Percentiles rank a stretch among this genome's conserved stretches.
phyloP scores from a whole-genome alignment of 169 alveolate species.

The Plasmodium vinckei region DNA sequence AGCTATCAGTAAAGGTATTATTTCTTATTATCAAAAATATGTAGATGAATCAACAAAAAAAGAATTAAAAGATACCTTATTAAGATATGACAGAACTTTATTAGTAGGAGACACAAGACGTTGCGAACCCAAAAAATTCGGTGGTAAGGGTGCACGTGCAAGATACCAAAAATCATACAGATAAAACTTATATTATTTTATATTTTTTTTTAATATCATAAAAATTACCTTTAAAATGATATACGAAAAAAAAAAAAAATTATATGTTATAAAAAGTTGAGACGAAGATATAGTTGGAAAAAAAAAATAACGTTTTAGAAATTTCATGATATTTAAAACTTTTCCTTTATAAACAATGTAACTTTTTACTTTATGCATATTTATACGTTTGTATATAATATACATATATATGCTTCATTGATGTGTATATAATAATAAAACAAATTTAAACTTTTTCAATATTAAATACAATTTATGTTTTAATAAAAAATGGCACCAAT shows the following conservation, averaged over 20 bases:
- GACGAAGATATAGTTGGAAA: no score
- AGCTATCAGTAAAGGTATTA: conserved; percentile 99
- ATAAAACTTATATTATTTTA: conserved; percentile 71
- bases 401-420: no score
- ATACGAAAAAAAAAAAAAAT: background rate
- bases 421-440: no score
- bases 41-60: conserved; percentile 96
- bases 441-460: no score
- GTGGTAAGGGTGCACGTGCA: conserved; percentile 99
- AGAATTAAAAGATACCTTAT: conserved; percentile 94
- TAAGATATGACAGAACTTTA: conserved; percentile 98
- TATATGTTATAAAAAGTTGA: no score
- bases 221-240: background rate
- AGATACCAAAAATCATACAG: conserved; percentile 99
- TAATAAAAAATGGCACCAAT: no score
- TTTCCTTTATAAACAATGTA: no score
- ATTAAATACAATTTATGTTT: no score
- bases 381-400: no score
- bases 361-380: no score
- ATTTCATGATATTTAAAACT: no score
- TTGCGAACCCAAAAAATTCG: conserved; percentile 99
- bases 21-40: conserved; percentile 97
- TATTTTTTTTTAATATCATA: background rate
- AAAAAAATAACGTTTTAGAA: no score
- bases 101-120: conserved; percentile 99